Conservation (phyloP, 345 rosid species). For the Angophora floribunda region DNA sequence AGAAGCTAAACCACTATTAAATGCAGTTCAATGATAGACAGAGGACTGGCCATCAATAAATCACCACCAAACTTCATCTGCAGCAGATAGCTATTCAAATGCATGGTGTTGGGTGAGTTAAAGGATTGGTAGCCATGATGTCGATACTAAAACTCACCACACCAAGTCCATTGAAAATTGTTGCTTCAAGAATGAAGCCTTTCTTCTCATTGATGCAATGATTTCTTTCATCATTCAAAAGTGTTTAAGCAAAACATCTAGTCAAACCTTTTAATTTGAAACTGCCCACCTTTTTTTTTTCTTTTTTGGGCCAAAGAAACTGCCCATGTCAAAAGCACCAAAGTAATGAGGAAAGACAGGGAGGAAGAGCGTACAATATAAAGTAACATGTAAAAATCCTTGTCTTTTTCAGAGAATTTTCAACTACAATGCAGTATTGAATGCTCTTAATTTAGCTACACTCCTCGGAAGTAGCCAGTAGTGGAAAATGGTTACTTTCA, state of each 20-base stretch:
- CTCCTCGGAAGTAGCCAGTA: neutral
- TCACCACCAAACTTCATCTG: neutral
- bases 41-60: neutral
- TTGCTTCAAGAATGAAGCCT: too few species aligned
- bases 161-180: too few species aligned
- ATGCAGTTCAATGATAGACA: neutral
- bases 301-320: neutral
- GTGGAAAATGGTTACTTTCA: neutral
- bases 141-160: too few species aligned
- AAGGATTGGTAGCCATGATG: neutral
- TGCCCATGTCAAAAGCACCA: neutral
- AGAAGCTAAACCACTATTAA: neutral
- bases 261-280: neutral
- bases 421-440: neutral
- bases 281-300: neutral
- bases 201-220: neutral
- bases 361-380: neutral
- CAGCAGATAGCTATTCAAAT: neutral
- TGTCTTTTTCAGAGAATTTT: neutral
- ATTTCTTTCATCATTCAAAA: neutral
- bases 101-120: neutral
- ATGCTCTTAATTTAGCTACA: neutral
- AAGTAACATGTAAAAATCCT: too few species aligned
- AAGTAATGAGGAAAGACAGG: neutral
- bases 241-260: neutral